Evolutionary conservation across 2,329 filamentous ascomycete genomes (phyloP).

Genomic region (Ascochyta rabiei): DNA sequence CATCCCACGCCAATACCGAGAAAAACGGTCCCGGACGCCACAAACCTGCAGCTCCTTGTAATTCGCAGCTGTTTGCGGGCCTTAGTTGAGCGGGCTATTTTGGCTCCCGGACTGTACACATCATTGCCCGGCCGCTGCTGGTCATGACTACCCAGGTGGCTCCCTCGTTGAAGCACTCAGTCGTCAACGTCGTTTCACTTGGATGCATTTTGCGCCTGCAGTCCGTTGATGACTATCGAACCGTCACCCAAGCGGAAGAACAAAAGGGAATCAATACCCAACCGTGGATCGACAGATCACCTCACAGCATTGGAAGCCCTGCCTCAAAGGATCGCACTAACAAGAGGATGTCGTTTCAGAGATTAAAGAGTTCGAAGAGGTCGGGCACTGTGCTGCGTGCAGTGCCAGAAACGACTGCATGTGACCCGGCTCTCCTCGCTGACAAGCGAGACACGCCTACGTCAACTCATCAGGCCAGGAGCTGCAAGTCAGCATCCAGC

Average conservation of each 20-base stretch:
- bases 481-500: constrained; percentile 27
- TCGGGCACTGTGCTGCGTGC: constrained; percentile 44
- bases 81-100: constrained; percentile 14
- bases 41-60: constrained; percentile 10
- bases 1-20: constrained; percentile 12
- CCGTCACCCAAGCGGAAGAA: constrained; percentile 2
- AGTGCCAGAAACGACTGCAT: constrained; percentile 38
- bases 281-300: constrained; percentile 3
- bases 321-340: constrained; percentile 7
- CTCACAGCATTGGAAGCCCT: constrained; percentile 9
- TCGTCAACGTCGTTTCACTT: constrained; percentile 17
- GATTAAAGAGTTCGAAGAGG: constrained; percentile 28
- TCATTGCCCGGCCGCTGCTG: constrained; percentile 23
- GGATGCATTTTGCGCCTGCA: constrained; percentile 13
- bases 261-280: constrained; percentile 4
- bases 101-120: constrained; percentile 18
- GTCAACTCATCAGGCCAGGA: constrained; percentile 19
- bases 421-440: constrained; percentile 34
- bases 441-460: constrained; percentile 49
- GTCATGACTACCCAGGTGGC: constrained; percentile 21
- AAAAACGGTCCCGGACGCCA: constrained; percentile 10
- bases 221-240: constrained; percentile 10
- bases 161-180: constrained; percentile 14
- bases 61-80: constrained; percentile 7
- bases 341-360: constrained; percentile 31